phyloP scores from a whole-genome alignment of 2,329 filamentous ascomycete species.

The Sporothrix curviconia region DNA sequence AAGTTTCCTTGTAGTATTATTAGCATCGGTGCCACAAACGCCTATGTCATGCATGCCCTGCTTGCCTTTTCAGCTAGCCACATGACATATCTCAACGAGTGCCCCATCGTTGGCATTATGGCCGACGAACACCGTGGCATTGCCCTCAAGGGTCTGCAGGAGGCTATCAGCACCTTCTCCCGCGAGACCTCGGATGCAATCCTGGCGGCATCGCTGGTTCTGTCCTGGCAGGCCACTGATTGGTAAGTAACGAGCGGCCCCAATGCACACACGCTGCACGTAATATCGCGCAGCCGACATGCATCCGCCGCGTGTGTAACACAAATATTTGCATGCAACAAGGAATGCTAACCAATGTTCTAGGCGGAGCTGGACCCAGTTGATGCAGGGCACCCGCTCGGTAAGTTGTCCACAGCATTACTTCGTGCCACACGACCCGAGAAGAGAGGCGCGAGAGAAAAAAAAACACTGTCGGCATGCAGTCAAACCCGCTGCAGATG shows the following conservation, averaged over 20 bases:
- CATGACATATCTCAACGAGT: constrained; percentile 82
- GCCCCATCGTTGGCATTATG: constrained; percentile 76
- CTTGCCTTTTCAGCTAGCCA: constrained; percentile 93
- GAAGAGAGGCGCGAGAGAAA: not conserved
- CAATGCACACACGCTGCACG: not conserved
- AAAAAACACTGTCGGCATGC: not conserved
- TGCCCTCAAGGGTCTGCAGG: constrained; percentile 80
- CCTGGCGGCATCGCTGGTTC: constrained; percentile 79
- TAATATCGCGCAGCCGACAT: too few species aligned
- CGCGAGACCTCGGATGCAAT: constrained; percentile 84
- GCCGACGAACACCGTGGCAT: constrained; percentile 82
- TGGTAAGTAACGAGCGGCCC: constrained; percentile 55
- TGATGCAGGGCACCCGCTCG: constrained; percentile 86
- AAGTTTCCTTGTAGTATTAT: constrained; percentile 56
- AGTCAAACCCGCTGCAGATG: too few species aligned
- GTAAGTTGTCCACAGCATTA: constrained; percentile 44
- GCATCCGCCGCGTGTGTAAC: too few species aligned
- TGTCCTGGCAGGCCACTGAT: constrained; percentile 94
- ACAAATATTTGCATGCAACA: too few species aligned
- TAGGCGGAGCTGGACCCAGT: constrained; percentile 86
- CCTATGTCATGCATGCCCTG: constrained; percentile 90
- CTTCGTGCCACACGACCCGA: not conserved
- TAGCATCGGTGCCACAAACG: constrained; percentile 70
- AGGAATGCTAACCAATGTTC: not conserved
- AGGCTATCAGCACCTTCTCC: constrained; percentile 79